Conservation (phyloP, 306 rosid genomes). For the Pachyrhizus erosus region DNA sequence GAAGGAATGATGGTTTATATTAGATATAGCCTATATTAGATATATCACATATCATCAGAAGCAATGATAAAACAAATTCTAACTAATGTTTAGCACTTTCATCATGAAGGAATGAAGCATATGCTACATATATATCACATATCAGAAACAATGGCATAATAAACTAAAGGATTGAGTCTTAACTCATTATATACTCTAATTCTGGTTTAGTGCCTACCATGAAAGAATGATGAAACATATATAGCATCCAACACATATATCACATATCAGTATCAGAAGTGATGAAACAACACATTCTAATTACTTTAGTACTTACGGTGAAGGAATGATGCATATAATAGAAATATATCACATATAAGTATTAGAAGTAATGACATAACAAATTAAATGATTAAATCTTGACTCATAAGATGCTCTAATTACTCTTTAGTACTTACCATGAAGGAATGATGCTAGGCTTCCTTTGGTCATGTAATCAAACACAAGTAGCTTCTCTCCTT, state of each 20-base stretch:
- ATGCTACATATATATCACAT: background rate
- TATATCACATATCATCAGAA: background rate
- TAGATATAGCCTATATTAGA: background rate
- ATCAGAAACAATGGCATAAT: background rate
- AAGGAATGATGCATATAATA: background rate
- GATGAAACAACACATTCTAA: too few relatives aligned
- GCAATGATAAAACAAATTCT: background rate
- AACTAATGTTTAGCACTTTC: constrained; percentile 44
- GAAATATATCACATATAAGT: background rate
- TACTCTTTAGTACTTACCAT: constrained; percentile 59
- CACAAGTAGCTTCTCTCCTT: constrained; percentile 81
- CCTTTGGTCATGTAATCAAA: constrained; percentile 89
- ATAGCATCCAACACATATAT: too few relatives aligned
- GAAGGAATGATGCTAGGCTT: constrained; percentile 88
- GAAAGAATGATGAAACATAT: too few relatives aligned
- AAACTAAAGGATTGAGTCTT: background rate
- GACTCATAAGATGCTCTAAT: background rate
- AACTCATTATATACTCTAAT: too few relatives aligned
- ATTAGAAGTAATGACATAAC: background rate
- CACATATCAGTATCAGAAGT: too few relatives aligned
- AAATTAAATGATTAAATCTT: background rate
- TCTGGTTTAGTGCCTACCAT: background rate
- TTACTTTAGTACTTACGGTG: background rate
- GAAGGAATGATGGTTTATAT: constrained; percentile 63
- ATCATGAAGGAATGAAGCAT: constrained; percentile 80